These are phyloP conservation scores for Amanita molliuscula DNA, from an alignment of 768 basidiomycete genomes.

Conservation along the genomic window DNA sequence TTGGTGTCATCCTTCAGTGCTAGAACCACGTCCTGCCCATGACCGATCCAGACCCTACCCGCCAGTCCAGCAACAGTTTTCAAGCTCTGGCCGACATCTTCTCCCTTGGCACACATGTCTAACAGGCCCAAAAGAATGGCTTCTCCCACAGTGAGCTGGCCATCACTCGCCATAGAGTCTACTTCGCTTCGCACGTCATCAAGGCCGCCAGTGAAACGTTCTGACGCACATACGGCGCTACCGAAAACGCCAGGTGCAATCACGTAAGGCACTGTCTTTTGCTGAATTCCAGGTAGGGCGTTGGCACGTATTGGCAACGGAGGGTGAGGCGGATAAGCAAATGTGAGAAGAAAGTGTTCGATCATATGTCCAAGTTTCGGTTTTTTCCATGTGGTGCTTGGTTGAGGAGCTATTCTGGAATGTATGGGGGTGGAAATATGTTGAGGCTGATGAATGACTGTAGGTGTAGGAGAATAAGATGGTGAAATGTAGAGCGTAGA, in stretches of 20 bases:
- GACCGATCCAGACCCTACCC: conserved; percentile 2
- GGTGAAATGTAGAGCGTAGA: conserved; percentile 4
- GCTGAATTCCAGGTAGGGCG: background rate
- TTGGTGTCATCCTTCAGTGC: background rate
- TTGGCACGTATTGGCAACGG: background rate
- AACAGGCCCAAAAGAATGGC: conserved; percentile 18
- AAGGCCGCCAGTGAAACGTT: background rate
- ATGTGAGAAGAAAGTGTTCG: conserved; percentile 26
- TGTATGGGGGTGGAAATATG: background rate
- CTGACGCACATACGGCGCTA: background rate
- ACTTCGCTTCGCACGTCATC: background rate
- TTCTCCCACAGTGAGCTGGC: conserved; percentile 16
- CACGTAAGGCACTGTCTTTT: conserved; percentile 14
- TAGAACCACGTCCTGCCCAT: background rate
- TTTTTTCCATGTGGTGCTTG: conserved; percentile 10
- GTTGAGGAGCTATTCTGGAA: conserved; percentile 1
- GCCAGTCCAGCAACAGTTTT: conserved; percentile 1
- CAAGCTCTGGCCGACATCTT: conserved; percentile 1
- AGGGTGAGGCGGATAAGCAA: conserved; percentile 18
- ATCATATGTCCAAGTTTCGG: conserved; percentile 26
- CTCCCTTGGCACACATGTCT: conserved; percentile 10
- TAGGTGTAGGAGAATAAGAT: background rate
- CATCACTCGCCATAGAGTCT: background rate
- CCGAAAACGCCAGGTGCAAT: conserved; percentile 14
- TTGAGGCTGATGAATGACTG: background rate